A percentile compares a stretch with the other conserved stretches of the same genome.
phyloP scores from a whole-genome alignment of 352 stramenopile genomes.

The Phytophthora meadii region DNA sequence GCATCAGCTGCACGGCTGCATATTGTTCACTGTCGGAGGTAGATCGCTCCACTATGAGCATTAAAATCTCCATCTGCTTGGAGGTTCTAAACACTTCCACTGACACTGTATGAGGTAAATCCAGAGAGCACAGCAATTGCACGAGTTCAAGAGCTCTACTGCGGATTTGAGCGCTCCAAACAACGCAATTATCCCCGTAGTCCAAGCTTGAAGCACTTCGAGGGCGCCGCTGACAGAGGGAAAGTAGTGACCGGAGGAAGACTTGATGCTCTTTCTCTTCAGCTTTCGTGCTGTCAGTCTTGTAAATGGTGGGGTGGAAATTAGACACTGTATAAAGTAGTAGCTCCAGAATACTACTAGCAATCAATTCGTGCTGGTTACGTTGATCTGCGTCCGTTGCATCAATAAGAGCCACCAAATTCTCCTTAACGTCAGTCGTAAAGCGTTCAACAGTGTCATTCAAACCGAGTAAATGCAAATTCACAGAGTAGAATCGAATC shows the following conservation, averaged over 20 bases:
- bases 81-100: slow-evolving; percentile 29
- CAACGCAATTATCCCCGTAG: slow-evolving; percentile 7
- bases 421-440: background rate
- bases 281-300: slow-evolving; percentile 8
- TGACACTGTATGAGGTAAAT: slow-evolving; percentile 26
- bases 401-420: background rate
- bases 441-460: background rate
- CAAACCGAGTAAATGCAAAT: slow-evolving; percentile 14
- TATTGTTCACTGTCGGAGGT: slow-evolving; percentile 28
- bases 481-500: slow-evolving; percentile 41
- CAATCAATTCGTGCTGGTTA: slow-evolving; percentile 13
- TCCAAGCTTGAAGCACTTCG: background rate
- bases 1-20: slow-evolving; percentile 30
- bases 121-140: slow-evolving; percentile 39
- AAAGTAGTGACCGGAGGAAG: slow-evolving; percentile 23
- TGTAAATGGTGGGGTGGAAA: slow-evolving; percentile 25
- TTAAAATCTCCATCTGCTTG: slow-evolving; percentile 29
- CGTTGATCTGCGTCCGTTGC: background rate
- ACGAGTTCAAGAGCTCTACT: slow-evolving; percentile 30
- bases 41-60: slow-evolving; percentile 40
- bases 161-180: slow-evolving; percentile 26
- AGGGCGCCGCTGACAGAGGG: slow-evolving; percentile 17
- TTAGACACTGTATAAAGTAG: slow-evolving; percentile 26
- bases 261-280: slow-evolving; percentile 19
- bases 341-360: slow-evolving; percentile 13